A percentile compares a stretch with the other conserved stretches of the same genome.
Conservation (phyloP, 176 grass and related monocot species). For the Poa annua region DNA sequence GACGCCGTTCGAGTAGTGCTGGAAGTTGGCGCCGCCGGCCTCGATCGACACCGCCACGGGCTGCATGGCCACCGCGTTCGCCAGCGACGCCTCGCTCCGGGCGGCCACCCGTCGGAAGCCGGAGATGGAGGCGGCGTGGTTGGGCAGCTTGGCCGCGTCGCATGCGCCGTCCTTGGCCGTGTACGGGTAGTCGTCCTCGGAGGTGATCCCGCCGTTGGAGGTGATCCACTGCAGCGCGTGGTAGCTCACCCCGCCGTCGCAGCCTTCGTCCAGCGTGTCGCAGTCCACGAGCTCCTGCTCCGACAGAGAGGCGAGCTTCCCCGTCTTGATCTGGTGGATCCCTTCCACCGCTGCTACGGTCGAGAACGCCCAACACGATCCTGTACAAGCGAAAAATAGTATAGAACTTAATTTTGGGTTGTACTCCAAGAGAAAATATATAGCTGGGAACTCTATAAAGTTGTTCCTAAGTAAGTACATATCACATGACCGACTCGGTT, state of each 20-base stretch:
- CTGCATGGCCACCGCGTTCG: slow-evolving; percentile 54
- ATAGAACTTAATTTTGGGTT: background rate
- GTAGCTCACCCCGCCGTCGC: slow-evolving; percentile 58
- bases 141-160: slow-evolving; percentile 40
- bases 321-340: slow-evolving; percentile 58
- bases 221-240: slow-evolving; percentile 58
- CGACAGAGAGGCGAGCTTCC: slow-evolving; percentile 58
- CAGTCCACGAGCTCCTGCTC: slow-evolving; percentile 86
- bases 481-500: no score
- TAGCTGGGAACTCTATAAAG: background rate
- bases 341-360: slow-evolving; percentile 58
- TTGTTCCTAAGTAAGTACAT: no score
- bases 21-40: slow-evolving; percentile 57
- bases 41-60: slow-evolving; percentile 69
- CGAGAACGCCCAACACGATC: slow-evolving; percentile 77
- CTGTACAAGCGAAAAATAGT: background rate
- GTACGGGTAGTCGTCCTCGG: slow-evolving; percentile 57
- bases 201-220: slow-evolving; percentile 63
- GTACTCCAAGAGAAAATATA: background rate
- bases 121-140: slow-evolving; percentile 48
- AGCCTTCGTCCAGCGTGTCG: slow-evolving; percentile 54
- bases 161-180: slow-evolving; percentile 42
- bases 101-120: slow-evolving; percentile 45
- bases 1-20: slow-evolving; percentile 59
- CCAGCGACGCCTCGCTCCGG: slow-evolving; percentile 45